phyloP scores from a whole-genome alignment of 352 stramenopile species.

The Globisporangium irregulare region DNA sequence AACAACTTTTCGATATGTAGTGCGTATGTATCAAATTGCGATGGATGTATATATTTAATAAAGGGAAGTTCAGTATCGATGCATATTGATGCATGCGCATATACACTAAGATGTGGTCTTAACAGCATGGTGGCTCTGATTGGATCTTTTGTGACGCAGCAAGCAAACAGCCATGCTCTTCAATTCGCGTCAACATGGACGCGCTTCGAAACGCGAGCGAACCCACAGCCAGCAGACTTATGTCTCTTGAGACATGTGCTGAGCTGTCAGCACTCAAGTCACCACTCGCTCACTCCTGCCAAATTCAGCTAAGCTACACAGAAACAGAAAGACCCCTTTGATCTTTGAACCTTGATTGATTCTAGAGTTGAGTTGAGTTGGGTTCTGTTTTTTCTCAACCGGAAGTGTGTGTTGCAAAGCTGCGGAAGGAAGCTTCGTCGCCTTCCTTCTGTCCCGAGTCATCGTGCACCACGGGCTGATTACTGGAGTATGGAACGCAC shows the following conservation, averaged over 20 bases:
- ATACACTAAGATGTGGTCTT: no score
- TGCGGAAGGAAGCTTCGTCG: background rate
- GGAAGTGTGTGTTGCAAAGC: background rate
- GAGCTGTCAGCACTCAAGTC: background rate
- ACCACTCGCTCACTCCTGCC: background rate
- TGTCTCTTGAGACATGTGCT: background rate
- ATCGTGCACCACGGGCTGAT: background rate
- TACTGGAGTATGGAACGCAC: background rate
- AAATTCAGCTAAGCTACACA: no score
- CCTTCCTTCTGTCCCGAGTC: background rate
- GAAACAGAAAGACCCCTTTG: no score
- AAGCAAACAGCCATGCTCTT: background rate
- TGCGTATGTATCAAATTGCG: no score
- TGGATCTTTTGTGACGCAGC: background rate
- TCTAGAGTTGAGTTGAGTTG: background rate
- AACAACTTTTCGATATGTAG: no score
- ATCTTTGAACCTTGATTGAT: background rate
- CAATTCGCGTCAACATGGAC: background rate
- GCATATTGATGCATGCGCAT: no score
- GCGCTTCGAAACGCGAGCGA: background rate
- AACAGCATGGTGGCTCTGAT: no score
- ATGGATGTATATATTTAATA: background rate
- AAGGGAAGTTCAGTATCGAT: no score
- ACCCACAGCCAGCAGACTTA: background rate
- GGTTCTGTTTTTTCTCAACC: background rate